phyloP scores from a whole-genome alignment of 306 rosid species.

The Begonia peltatifolia region DNA sequence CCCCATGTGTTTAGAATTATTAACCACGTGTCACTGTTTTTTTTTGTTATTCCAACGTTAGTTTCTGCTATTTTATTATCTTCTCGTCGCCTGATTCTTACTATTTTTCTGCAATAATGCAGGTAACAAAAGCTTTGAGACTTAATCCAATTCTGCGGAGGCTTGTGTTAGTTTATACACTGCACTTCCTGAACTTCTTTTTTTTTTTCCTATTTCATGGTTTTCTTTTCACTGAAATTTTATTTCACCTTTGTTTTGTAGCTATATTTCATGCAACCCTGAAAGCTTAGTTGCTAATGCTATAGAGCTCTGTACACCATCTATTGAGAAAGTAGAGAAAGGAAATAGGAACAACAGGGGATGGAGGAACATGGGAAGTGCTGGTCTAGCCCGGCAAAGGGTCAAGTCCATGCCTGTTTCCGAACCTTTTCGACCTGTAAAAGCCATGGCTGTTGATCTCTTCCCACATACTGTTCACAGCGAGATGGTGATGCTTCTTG shows the following conservation, averaged over 20 bases:
- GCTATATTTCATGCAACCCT: constrained; percentile 96
- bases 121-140: constrained; percentile 87
- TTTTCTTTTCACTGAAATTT: constrained; percentile 1
- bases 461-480: constrained; percentile 87
- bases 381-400: constrained; percentile 80
- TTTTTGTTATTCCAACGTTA: too few relatives aligned
- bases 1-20: too few relatives aligned
- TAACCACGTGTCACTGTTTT: too few relatives aligned
- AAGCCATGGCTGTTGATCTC: constrained; percentile 93
- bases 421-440: constrained; percentile 71
- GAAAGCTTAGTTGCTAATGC: constrained; percentile 93
- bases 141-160: constrained; percentile 57
- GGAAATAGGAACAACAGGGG: constrained; percentile 75
- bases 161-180: constrained; percentile 67
- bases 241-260: constrained; percentile 19
- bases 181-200: not conserved
- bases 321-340: constrained; percentile 45
- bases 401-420: constrained; percentile 88
- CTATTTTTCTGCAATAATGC: constrained; percentile 18
- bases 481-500: constrained; percentile 91
- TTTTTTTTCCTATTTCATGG: not conserved
- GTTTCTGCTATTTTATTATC: not conserved
- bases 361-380: constrained; percentile 85
- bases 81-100: constrained; percentile 7
- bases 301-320: constrained; percentile 88